Evolutionary conservation across 2,329 filamentous ascomycete genomes (phyloP).

Genomic region (Fusarium domesticum): DNA sequence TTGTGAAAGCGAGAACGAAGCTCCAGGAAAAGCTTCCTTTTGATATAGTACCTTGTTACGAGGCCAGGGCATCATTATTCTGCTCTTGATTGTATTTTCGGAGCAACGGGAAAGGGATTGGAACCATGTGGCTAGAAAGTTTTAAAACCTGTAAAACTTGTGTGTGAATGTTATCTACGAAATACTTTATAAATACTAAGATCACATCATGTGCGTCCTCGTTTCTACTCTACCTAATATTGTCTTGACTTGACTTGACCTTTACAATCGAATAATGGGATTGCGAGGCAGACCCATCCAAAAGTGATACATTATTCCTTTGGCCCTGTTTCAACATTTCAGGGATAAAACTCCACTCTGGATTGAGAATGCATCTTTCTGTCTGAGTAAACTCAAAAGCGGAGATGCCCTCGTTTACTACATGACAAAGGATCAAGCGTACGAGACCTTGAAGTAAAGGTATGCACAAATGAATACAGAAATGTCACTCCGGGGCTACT

Average conservation of each 20-base stretch:
- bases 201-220: too few relatives aligned
- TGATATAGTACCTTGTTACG: constrained; percentile 26
- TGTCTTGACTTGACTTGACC: constrained; percentile 2
- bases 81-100: constrained; percentile 25
- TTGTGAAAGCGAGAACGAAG: background rate
- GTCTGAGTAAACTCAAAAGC: too few relatives aligned
- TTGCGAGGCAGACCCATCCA: background rate
- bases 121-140: constrained; percentile 6
- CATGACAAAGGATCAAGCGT: too few relatives aligned
- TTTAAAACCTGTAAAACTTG: constrained; percentile 23
- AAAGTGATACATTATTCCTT: background rate
- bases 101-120: constrained; percentile 17
- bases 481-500: too few relatives aligned
- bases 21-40: constrained; percentile 20
- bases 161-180: constrained; percentile 25
- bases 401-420: too few relatives aligned
- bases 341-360: background rate
- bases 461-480: too few relatives aligned
- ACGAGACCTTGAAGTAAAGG: too few relatives aligned
- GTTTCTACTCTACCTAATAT: constrained; percentile 23
- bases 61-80: constrained; percentile 14
- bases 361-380: too few relatives aligned
- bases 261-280: too few relatives aligned
- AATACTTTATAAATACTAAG: too few relatives aligned
- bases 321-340: background rate